A percentile compares a stretch with the other conserved stretches of the same genome.
Conservation (phyloP, 2,329 filamentous ascomycete genomes). For the Alternaria longipes region DNA sequence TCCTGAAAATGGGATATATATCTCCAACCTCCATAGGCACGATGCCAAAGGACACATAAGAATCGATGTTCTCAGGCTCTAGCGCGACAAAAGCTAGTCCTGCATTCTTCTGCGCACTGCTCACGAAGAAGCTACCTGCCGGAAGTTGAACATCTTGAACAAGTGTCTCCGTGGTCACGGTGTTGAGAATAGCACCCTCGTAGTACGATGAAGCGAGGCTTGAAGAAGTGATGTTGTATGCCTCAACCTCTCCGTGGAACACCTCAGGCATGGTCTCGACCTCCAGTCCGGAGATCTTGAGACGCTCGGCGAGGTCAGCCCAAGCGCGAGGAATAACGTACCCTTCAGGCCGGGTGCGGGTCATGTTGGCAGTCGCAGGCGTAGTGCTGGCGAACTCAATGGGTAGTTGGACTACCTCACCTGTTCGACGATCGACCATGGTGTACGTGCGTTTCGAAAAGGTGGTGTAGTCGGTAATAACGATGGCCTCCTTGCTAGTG, state of each 20-base stretch:
- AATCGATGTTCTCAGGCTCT: conserved; percentile 51
- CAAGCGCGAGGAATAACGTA: conserved; percentile 51
- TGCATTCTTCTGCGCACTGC: conserved; percentile 50
- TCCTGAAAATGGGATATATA: conserved; percentile 46
- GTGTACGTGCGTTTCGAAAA: conserved; percentile 44
- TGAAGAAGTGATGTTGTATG: conserved; percentile 46
- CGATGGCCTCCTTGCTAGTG: conserved; percentile 36
- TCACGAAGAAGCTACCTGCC: conserved; percentile 46
- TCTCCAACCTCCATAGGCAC: conserved; percentile 49
- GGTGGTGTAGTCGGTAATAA: conserved; percentile 44
- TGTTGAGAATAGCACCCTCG: conserved; percentile 47
- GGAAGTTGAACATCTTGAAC: conserved; percentile 40
- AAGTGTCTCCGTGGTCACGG: conserved; percentile 40
- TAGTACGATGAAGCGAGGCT: conserved; percentile 42
- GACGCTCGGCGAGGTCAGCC: conserved; percentile 45
- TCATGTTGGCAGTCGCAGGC: conserved; percentile 47
- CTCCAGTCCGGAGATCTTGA: conserved; percentile 46
- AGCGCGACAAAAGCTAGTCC: conserved; percentile 50
- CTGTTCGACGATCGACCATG: conserved; percentile 45
- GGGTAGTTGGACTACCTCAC: conserved; percentile 45
- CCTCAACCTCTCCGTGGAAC: conserved; percentile 44
- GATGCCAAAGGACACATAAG: conserved; percentile 50
- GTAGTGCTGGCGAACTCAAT: conserved; percentile 49
- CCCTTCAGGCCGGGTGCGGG: conserved; percentile 42
- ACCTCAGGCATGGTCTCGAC: conserved; percentile 39